A percentile compares a stretch with the other conserved stretches of the same genome.
These are phyloP conservation scores for Stereocaulon alpinum DNA, from an alignment of 495 filamentous ascomycete genomes.

Conservation along the genomic window DNA sequence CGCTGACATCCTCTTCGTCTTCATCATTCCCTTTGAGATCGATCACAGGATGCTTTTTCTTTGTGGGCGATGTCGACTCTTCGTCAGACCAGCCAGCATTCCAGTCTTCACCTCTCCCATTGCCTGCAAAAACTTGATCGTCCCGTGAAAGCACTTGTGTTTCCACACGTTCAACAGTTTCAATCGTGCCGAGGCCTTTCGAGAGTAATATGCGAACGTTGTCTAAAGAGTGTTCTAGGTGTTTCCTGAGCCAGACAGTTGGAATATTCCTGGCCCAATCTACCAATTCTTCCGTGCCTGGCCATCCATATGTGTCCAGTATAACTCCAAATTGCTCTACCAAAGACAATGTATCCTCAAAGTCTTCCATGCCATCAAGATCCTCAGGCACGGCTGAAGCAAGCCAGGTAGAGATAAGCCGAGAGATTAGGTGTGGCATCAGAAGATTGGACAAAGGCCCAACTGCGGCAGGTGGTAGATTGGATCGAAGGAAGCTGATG, in stretches of 20 bases:
- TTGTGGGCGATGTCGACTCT: conserved; percentile 23
- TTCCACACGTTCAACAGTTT: conserved; percentile 71
- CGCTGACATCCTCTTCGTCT: conserved; percentile 54
- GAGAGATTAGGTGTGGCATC: conserved; percentile 53
- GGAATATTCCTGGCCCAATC: conserved; percentile 76
- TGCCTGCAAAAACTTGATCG: conserved; percentile 52
- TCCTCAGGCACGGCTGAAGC: conserved; percentile 63
- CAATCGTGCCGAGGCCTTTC: conserved; percentile 49
- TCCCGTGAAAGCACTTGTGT: conserved; percentile 62
- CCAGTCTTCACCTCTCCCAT: conserved; percentile 58
- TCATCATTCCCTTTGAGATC: conserved; percentile 21
- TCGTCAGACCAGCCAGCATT: conserved; percentile 62
- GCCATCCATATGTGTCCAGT: conserved; percentile 54
- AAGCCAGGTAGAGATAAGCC: conserved; percentile 62
- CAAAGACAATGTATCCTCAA: conserved; percentile 51
- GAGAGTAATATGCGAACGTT: conserved; percentile 58
- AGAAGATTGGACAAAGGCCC: conserved; percentile 53
- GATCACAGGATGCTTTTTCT: conserved; percentile 18
- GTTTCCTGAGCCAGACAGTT: conserved; percentile 75
- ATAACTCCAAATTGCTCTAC: conserved; percentile 52
- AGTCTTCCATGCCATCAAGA: conserved; percentile 55
- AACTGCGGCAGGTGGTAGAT: conserved; percentile 53
- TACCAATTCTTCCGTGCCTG: conserved; percentile 55
- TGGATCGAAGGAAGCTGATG: conserved; percentile 52
- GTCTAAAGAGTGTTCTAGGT: conserved; percentile 65